A percentile compares a stretch with the other conserved stretches of the same genome.
phyloP scores from a whole-genome alignment of 2,329 filamentous ascomycete genomes.

The Paracamarosporium sp. region DNA sequence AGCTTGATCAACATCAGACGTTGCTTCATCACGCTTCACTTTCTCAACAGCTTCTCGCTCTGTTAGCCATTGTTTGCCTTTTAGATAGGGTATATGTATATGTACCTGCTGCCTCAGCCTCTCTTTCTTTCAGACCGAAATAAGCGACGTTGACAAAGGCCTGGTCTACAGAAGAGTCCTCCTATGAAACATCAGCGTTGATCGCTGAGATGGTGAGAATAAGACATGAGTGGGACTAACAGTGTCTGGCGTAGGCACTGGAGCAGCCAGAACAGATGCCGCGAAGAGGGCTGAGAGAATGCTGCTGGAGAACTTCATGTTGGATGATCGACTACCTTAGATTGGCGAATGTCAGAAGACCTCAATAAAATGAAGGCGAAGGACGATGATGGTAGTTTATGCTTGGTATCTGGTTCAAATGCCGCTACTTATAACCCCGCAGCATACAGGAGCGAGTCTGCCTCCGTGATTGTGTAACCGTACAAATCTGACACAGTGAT shows the following conservation, averaged over 20 bases:
- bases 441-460: background rate
- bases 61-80: no score
- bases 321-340: background rate
- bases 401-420: background rate
- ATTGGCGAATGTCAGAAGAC: background rate
- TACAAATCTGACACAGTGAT: no score
- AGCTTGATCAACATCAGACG: background rate
- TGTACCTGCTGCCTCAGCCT: background rate
- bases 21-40: no score
- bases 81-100: background rate
- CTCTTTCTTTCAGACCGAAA: background rate
- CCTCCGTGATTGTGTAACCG: background rate
- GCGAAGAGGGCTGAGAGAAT: background rate
- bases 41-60: no score
- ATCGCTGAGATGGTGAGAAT: background rate
- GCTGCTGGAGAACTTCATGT: slow-evolving; percentile 1
- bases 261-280: background rate
- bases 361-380: background rate
- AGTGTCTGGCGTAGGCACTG: background rate
- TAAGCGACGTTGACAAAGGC: background rate
- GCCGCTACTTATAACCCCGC: background rate
- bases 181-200: background rate
- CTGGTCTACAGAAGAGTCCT: background rate
- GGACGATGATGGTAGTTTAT: background rate
- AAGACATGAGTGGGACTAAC: background rate